phyloP scores from a whole-genome alignment of 202 grass and related monocot genomes.

The Musa balbisiana region DNA sequence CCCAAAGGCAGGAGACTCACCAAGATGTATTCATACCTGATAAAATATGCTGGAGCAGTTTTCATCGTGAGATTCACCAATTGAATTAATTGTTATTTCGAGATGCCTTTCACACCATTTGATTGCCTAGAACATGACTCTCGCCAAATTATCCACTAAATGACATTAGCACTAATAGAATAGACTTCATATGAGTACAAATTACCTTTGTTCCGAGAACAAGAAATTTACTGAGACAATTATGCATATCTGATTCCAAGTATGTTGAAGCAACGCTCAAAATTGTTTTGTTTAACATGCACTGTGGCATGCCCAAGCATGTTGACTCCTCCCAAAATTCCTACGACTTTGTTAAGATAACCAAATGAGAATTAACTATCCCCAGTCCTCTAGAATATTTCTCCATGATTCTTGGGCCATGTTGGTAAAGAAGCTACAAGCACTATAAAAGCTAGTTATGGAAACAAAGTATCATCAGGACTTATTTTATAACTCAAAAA shows the following conservation, averaged over 20 bases:
- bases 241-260: slow-evolving; percentile 30
- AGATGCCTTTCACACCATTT: slow-evolving; percentile 76
- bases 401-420: neutral
- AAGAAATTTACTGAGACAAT: slow-evolving; percentile 46
- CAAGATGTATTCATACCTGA: slow-evolving; percentile 39
- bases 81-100: slow-evolving; percentile 27
- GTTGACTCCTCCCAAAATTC: slow-evolving; percentile 64
- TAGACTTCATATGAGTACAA: slow-evolving; percentile 15
- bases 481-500: neutral
- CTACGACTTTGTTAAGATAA: slow-evolving; percentile 48
- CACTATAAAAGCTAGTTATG: neutral
- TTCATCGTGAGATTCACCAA: slow-evolving; percentile 54
- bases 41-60: slow-evolving; percentile 47
- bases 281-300: slow-evolving; percentile 63
- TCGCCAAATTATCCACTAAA: neutral
- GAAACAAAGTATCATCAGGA: neutral
- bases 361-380: slow-evolving; percentile 4
- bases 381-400: neutral
- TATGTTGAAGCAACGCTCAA: slow-evolving; percentile 66
- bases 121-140: slow-evolving; percentile 42
- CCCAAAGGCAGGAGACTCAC: neutral
- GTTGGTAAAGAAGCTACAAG: neutral
- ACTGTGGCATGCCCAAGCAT: slow-evolving; percentile 52
- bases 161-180: neutral
- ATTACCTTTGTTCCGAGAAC: slow-evolving; percentile 59